phyloP scores from a whole-genome alignment of 768 basidiomycete species.

The Podaxis carcinomalis region DNA sequence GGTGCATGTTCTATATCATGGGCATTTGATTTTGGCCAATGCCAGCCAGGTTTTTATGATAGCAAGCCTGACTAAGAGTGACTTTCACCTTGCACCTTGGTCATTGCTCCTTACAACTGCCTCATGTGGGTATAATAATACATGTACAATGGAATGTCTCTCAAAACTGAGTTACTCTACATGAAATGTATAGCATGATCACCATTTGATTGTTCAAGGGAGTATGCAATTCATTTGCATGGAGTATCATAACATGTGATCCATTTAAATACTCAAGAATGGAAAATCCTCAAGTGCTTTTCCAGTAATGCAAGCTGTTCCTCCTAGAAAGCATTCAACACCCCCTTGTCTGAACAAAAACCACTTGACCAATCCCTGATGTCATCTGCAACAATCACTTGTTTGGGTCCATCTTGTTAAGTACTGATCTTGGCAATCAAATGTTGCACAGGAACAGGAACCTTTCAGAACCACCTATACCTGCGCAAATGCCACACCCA shows the following conservation, averaged over 20 bases:
- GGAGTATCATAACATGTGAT: neutral
- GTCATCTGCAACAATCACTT: slow-evolving; percentile 54
- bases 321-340: slow-evolving; percentile 66
- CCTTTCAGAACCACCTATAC: slow-evolving; percentile 69
- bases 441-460: slow-evolving; percentile 83
- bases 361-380: slow-evolving; percentile 55
- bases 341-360: slow-evolving; percentile 59
- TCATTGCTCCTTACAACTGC: no score
- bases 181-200: no score
- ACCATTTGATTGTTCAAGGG: neutral
- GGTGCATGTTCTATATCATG: no score
- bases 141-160: no score
- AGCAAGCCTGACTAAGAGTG: no score
- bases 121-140: no score
- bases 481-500: slow-evolving; percentile 88
- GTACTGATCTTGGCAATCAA: slow-evolving; percentile 47
- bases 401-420: slow-evolving; percentile 53
- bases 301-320: slow-evolving; percentile 55
- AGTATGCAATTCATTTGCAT: neutral
- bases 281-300: slow-evolving; percentile 47
- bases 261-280: slow-evolving; percentile 38
- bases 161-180: no score
- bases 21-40: neutral
- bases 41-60: neutral
- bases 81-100: no score